Conservation (phyloP, 345 rosid species). For the Camelina hispida region DNA sequence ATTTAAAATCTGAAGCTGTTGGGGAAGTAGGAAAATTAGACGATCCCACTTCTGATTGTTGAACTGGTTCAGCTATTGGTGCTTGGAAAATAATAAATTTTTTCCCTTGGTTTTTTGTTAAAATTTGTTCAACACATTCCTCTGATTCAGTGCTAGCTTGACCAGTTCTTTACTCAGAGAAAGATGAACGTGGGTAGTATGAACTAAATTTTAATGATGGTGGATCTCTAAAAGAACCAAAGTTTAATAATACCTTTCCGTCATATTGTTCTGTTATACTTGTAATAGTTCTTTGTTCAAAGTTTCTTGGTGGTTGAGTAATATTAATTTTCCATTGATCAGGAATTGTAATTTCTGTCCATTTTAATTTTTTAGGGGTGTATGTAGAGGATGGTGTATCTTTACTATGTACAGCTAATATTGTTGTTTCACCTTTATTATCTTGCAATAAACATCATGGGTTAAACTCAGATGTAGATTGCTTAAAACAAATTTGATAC, state of each 20-base stretch:
- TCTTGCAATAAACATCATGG: neutral
- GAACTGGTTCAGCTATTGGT: neutral
- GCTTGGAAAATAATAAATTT: too few species aligned
- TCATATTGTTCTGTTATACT: neutral
- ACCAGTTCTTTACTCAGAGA: neutral
- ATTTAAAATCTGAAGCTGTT: too few species aligned
- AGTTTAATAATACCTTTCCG: neutral
- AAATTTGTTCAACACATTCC: too few species aligned
- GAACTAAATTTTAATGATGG: neutral
- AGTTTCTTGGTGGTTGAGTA: neutral
- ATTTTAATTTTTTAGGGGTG: neutral
- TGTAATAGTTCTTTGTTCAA: neutral
- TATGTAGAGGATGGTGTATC: neutral
- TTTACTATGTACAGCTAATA: neutral
- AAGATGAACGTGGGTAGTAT: neutral
- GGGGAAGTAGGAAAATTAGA: too few species aligned
- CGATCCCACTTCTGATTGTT: too few species aligned
- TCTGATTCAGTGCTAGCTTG: neutral
- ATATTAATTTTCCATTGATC: neutral
- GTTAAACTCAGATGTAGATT: neutral
- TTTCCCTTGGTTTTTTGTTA: too few species aligned
- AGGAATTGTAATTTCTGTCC: neutral
- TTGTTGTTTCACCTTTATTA: neutral
- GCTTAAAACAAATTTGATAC: neutral
- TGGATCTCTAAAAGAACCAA: neutral